Base-by-base conservation (phyloP, 495 filamentous ascomycete species). In the Trichoderma gamsii region DNA sequence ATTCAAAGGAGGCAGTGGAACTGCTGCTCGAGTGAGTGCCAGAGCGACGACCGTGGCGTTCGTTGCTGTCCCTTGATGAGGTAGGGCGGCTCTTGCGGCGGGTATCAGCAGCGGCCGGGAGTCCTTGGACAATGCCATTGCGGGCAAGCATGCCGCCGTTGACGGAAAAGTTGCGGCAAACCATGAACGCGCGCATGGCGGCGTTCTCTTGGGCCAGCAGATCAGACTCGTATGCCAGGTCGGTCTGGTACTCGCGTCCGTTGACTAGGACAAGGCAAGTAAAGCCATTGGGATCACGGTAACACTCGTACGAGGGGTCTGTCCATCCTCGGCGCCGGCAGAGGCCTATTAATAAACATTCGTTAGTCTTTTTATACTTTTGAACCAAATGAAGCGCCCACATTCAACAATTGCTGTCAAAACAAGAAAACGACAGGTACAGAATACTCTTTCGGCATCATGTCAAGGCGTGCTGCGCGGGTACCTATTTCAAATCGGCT, bases 141-240 rank as follows among this genome's bases (percentile, higher is more conserved):
- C 80, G 91, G 82, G 75, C 91, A 80, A 76, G 86, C 92, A 93
- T 96, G 79, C 94, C 94, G 73, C 96, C 95, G 78, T 97, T 98
- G 76, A 97, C 89, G 69, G 94, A 97, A 82, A 99, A 97, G 81
- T 97, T 97, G 76, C 94, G 90, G 83, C 95, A 99, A 69, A 98
- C 94, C 82, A 97, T 90, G 79, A 97, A 99, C 69, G 95, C 95
- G 70, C 92, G 89, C 89, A 95, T 97, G 69, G 95, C 95, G 66
- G 95, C 95, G 74, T 92, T 93, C 80, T 99, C 93, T 73, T 91
- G 90, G 65, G 95, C 95, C 72, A 97, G 83, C 66, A 84, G 82
- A 71, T 94, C 89, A 69, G 87, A 89, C 74, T 88, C 87, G 81
- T 91, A 93, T 72, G 88, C 84, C n/a, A 86, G 83, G 76, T 97